Evolutionary conservation across 768 basidiomycete genomes (phyloP), one percentile per base, ranked within the genome.

Genomic region (Psilocybe cyanescens): DNA sequence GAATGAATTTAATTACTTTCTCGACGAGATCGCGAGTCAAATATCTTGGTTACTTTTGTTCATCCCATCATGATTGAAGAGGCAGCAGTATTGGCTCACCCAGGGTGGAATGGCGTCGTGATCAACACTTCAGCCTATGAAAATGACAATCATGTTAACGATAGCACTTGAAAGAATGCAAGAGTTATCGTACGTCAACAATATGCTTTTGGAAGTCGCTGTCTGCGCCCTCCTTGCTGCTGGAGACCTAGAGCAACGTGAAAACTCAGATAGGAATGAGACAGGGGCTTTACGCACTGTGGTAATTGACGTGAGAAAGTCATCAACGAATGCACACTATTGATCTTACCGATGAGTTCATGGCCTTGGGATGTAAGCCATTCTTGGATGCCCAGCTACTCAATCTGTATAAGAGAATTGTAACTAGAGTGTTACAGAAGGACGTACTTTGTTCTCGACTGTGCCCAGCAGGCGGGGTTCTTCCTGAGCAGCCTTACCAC

Each of bases 31-130:
- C 90, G 39, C 79, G 82, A 1, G 91, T 94, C 61, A 94, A 83
- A 74, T 93, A 94, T 33, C 80, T 81, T 35, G 24, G 8, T 48
- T 5, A 7, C n/a, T 47, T 39, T 28, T 24, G 35, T 37, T 53
- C 16, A 53, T 11, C 30, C 48, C 24, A 58, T 16, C 31, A 24
- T 17, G 19, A 29, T 24, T 53, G 45, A 17, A 55, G n/a, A 39
- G 48, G 14, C 33, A 46, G 47, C 9, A 30, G n/a, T 30, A 24
- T 48, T 11, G 44, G 57, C 72, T 65, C 67, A 79, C 65, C 88
- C 91, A 58, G 91, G 91, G 74, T 94, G 91, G 86, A 94, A 93
- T 4, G 91, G 91, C 4, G 91, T 92, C 2, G 91, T 91, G 72
- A 92, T 92, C 70, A 92, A 73, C 59, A 92, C 83, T 72, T 92